Evolutionary conservation across 306 rosid species (phyloP), one percentile per base, ranked within the genome.

Genomic region (Hippophae gyantsensis): DNA sequence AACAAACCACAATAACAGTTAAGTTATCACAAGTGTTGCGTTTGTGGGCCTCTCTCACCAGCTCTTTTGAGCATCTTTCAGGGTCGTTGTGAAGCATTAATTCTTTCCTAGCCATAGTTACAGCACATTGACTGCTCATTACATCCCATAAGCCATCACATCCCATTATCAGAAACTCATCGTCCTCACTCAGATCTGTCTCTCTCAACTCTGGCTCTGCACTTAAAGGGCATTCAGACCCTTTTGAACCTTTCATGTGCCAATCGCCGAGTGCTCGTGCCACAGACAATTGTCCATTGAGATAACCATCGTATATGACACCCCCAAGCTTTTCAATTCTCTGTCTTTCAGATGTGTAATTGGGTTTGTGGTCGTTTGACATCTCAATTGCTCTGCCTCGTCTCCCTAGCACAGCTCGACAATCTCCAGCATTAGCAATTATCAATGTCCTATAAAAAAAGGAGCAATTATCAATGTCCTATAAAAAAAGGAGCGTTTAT

Each of bases 131-230:
- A 72, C 90, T 84, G 56, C 90, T 84, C 90, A 84, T 84, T 23
- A 84, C 90, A 73, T 84, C 90, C 90, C 90, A 84, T 58, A 84
- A 61, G 48, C 90, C 90, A 76, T 84, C 90, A 52, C 90, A 84
- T 0, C 90, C 90, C 60, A 84, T 42, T 68, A 84, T 76, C 74
- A 84, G 71, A 64, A 84, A 84, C 67, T 84, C 90, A 48, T 84
- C 90, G 40, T 84, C 90, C 61, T 81, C 84, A 0, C 75, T 60
- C 23, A 84, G 69, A 0, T 66, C 68, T 7, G 73, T 69, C 48
- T 84, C 90, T 50, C 78, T 82, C 26, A 84, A 8, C 54, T 84
- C 90, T 1, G 86, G 90, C 65, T 84, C 90, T 0, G 84, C 68
- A 58, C 86, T 84, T 8, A 84, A 71, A 23, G 90, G 90, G 27